Conservation (phyloP, 805 yeast species). For the Tetrapisispora nanseiensis region DNA sequence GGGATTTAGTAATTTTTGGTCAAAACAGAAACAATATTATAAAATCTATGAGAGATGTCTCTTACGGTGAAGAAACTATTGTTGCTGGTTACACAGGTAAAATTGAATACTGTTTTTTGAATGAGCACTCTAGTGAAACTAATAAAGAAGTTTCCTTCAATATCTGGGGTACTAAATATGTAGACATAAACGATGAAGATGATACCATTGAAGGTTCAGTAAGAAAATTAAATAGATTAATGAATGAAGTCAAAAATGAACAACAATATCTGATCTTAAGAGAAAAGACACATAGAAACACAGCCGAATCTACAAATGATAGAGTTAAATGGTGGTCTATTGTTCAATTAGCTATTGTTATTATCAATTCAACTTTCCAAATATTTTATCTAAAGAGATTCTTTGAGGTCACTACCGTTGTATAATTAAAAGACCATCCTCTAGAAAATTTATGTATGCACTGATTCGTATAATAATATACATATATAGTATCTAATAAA, state of each 20-base stretch:
- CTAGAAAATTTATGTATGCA: too few relatives aligned
- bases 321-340: conserved; percentile 98
- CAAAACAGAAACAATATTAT: conserved; percentile 36
- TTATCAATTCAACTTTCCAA: conserved; percentile 85
- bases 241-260: conserved; percentile 85
- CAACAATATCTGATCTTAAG: conserved; percentile 85
- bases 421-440: too few relatives aligned
- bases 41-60: conserved; percentile 41
- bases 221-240: conserved; percentile 59
- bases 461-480: too few relatives aligned
- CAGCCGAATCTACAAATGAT: conserved; percentile 94
- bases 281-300: conserved; percentile 95
- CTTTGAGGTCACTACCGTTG: conserved; percentile 90
- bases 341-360: conserved; percentile 80
- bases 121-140: conserved; percentile 60
- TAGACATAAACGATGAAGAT: conserved; percentile 67
- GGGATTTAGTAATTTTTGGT: conserved; percentile 54
- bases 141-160: conserved; percentile 92
- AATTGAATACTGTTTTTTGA: conserved; percentile 82
- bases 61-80: conserved; percentile 76
- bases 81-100: conserved; percentile 63
- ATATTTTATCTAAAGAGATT: conserved; percentile 88
- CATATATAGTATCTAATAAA: too few relatives aligned
- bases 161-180: conserved; percentile 84
- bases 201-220: conserved; percentile 81